Evolutionary conservation across 768 basidiomycete species (phyloP).

Genomic region (Boletellus ananiceps): DNA sequence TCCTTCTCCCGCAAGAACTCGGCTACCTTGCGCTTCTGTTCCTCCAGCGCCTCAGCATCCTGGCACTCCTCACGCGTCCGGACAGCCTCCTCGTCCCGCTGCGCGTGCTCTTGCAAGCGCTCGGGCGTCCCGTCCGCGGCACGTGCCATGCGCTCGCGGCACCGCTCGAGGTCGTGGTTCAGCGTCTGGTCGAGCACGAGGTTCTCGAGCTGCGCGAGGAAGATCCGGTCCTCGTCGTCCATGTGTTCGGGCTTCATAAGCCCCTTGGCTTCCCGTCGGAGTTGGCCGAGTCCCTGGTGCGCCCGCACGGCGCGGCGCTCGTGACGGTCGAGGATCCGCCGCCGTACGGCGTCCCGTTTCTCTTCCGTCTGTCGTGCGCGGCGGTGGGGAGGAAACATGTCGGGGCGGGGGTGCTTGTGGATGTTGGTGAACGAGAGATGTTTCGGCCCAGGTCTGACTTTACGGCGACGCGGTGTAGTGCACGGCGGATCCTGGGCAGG

Average conservation of each 20-base stretch:
- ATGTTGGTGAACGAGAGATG: slow-evolving; percentile 10
- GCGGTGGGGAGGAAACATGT: neutral
- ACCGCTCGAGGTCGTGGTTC: slow-evolving; percentile 15
- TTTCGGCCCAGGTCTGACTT: slow-evolving; percentile 14
- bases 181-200: slow-evolving; percentile 15
- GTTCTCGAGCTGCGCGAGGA: slow-evolving; percentile 19
- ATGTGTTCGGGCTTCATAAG: slow-evolving; percentile 17
- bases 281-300: neutral
- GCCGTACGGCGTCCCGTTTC: slow-evolving; percentile 9
- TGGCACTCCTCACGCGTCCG: slow-evolving; percentile 13
- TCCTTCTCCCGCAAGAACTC: slow-evolving; percentile 17
- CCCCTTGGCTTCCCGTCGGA: slow-evolving; percentile 13
- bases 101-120: slow-evolving; percentile 14
- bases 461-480: slow-evolving; percentile 7
- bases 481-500: neutral
- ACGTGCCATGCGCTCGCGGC: slow-evolving; percentile 19
- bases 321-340: neutral
- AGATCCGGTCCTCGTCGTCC: slow-evolving; percentile 20
- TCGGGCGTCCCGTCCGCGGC: slow-evolving; percentile 15
- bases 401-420: neutral
- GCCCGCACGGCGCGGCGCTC: slow-evolving; percentile 1
- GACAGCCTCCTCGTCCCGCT: slow-evolving; percentile 18
- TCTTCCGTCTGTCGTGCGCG: slow-evolving; percentile 1
- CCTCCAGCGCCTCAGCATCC: slow-evolving; percentile 13
- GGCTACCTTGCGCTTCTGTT: slow-evolving; percentile 15